phyloP scores from a whole-genome alignment of 352 stramenopile genomes.

The Pythium scleroteichum region DNA sequence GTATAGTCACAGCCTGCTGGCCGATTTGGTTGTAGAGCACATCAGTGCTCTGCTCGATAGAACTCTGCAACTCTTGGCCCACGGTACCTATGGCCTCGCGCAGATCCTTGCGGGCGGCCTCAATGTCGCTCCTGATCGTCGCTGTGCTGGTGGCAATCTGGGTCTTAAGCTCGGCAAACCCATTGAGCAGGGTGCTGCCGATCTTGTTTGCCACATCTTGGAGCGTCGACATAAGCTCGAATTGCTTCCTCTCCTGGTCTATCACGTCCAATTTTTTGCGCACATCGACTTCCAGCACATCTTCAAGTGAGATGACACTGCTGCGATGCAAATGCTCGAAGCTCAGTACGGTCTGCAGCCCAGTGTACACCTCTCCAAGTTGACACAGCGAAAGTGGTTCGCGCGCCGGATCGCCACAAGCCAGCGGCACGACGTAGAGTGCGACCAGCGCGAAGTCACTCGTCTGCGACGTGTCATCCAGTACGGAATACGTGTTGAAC shows the following conservation, averaged over 20 bases:
- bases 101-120: slow-evolving; percentile 7
- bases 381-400: slow-evolving; percentile 8
- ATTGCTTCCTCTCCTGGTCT: slow-evolving; percentile 16
- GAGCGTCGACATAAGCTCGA: slow-evolving; percentile 8
- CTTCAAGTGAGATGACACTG: slow-evolving; percentile 1
- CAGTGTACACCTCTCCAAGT: not conserved
- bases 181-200: slow-evolving; percentile 3
- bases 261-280: slow-evolving; percentile 18
- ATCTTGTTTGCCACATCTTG: slow-evolving; percentile 18
- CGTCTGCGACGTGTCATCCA: not conserved
- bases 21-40: slow-evolving; percentile 4
- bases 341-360: slow-evolving; percentile 5
- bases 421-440: slow-evolving; percentile 2
- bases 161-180: slow-evolving; percentile 5
- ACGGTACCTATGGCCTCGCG: not conserved
- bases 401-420: slow-evolving; percentile 4
- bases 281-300: slow-evolving; percentile 15
- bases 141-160: slow-evolving; percentile 8
- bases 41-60: slow-evolving; percentile 12
- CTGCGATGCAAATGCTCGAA: slow-evolving; percentile 3
- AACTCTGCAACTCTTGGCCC: not conserved
- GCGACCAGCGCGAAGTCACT: slow-evolving; percentile 10
- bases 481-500: slow-evolving; percentile 1
- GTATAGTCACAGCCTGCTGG: slow-evolving; percentile 3
- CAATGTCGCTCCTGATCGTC: slow-evolving; percentile 15